These are phyloP conservation scores for Phytophthora sojae DNA, from an alignment of 352 stramenopile genomes.

Conservation along the genomic window DNA sequence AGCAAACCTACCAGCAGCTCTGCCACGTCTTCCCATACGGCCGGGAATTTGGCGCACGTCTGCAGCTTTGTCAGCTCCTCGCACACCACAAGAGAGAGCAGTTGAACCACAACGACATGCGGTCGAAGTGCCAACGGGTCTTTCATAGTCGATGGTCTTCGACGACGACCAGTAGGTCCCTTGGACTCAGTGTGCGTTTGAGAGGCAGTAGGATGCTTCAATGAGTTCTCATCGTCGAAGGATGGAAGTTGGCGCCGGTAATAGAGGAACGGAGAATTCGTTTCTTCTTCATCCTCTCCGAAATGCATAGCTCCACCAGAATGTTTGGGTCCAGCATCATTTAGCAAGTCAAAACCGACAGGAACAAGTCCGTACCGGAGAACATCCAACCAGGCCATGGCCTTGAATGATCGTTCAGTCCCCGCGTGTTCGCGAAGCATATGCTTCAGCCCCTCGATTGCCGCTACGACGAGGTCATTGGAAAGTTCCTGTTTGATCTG, in stretches of 20 bases:
- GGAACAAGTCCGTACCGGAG: constrained; percentile 63
- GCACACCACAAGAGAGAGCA: constrained; percentile 71
- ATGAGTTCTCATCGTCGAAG: constrained; percentile 14
- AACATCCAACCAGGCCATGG: constrained; percentile 66
- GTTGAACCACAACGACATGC: constrained; percentile 65
- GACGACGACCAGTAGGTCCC: constrained; percentile 30
- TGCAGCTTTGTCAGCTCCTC: constrained; percentile 63
- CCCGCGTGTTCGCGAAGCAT: constrained; percentile 54
- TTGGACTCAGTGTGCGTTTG: constrained; percentile 10
- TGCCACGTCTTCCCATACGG: constrained; percentile 64
- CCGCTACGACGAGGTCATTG: constrained; percentile 55
- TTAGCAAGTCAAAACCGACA: constrained; percentile 64
- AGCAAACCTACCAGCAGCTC: constrained; percentile 64
- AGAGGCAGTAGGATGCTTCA: constrained; percentile 4
- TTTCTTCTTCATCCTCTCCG: constrained; percentile 46
- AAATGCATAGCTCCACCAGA: constrained; percentile 24
- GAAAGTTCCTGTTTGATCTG: constrained; percentile 42
- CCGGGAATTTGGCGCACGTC: constrained; percentile 45
- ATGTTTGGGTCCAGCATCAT: constrained; percentile 22
- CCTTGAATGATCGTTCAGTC: constrained; percentile 44
- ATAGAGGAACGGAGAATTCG: constrained; percentile 57
- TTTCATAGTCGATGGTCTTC: constrained; percentile 64
- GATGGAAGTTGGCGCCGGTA: constrained; percentile 59
- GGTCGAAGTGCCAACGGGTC: constrained; percentile 64
- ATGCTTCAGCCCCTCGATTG: constrained; percentile 57